Base-by-base conservation (phyloP, 331 rosid genomes). In the Quercus phellos region DNA sequence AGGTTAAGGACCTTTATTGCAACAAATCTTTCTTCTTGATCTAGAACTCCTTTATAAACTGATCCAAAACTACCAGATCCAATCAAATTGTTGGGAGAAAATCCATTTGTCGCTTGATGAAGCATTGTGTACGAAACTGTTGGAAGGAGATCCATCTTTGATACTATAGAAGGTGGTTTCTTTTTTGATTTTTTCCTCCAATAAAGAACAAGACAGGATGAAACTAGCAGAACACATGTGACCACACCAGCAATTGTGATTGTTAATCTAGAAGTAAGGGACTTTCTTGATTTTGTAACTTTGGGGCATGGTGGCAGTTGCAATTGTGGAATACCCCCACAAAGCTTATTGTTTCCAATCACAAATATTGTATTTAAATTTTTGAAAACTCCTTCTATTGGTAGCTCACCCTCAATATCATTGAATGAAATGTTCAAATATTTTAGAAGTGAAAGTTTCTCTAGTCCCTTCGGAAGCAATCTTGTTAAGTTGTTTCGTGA, bases 31-130 rank as follows among this genome's bases (percentile, higher is more conserved):
- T 53, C 74, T 42, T 27, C 79, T 22, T 68, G 35, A 10, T 5
- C 54, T 38, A 78, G 84, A 5, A 79, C 19, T 51, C 86, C 89
- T 69, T 2, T 68, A 0, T 76, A 85, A 0, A 82, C 82, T 30
- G 76, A 76, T 4, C 84, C 86, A 69, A 68, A 85, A 38, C 86
- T 54, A 66, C 80, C 84, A 0, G 4, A 24, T 4, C 84, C 86
- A 3, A 82, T 10, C 8, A 85, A 79, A 63, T 76, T 85, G 9
- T 73, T 67, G 3, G 53, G 55, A 60, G 86, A 82, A 82, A 85
- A 85, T 46, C 82, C 84, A 61, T 73, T 11, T 21, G 88, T 85
- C 43, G 89, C 89, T 54, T 76, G 72, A 34, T 82, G 77, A 30
- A 82, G 24, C 42, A 82, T 82, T 29, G 42, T 74, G 55, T 85